Conservation (phyloP, 805 yeast genomes). For the Wickerhamiella kazuoi region DNA sequence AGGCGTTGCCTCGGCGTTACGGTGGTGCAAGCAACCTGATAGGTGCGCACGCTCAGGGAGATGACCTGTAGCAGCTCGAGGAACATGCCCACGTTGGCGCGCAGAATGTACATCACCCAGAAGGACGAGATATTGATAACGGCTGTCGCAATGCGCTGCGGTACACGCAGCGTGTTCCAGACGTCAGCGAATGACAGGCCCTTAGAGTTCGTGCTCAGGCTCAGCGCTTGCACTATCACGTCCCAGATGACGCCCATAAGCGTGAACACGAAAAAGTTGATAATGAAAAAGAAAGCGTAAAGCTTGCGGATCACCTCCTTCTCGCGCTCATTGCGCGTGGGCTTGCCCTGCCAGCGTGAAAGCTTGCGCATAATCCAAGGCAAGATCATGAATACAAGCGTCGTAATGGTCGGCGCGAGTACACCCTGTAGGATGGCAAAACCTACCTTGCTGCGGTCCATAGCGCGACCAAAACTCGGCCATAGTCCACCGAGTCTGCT, state of each 20-base stretch:
- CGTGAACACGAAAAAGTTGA: constrained; percentile 23
- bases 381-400: constrained; percentile 19
- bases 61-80: constrained; percentile 19
- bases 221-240: constrained; percentile 18
- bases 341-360: constrained; percentile 23
- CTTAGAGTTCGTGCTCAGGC: constrained; percentile 4
- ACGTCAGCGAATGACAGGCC: constrained; percentile 14
- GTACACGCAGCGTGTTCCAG: constrained; percentile 16
- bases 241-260: constrained; percentile 25
- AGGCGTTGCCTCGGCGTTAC: constrained; percentile 22
- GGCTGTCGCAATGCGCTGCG: constrained; percentile 21
- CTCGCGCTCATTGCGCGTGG: constrained; percentile 23
- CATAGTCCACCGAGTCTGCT: constrained; percentile 23
- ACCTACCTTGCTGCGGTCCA: constrained; percentile 14
- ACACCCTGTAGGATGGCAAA: constrained; percentile 25
- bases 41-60: constrained; percentile 13
- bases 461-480: constrained; percentile 18
- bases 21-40: constrained; percentile 13
- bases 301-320: constrained; percentile 22
- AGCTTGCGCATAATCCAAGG: constrained; percentile 22
- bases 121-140: constrained; percentile 24
- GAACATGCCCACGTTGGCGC: constrained; percentile 19
- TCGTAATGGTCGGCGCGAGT: constrained; percentile 22
- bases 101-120: constrained; percentile 25
- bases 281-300: constrained; percentile 23